Evolutionary conservation across 345 rosid species (phyloP).

Genomic region (Eucalyptus sp.): DNA sequence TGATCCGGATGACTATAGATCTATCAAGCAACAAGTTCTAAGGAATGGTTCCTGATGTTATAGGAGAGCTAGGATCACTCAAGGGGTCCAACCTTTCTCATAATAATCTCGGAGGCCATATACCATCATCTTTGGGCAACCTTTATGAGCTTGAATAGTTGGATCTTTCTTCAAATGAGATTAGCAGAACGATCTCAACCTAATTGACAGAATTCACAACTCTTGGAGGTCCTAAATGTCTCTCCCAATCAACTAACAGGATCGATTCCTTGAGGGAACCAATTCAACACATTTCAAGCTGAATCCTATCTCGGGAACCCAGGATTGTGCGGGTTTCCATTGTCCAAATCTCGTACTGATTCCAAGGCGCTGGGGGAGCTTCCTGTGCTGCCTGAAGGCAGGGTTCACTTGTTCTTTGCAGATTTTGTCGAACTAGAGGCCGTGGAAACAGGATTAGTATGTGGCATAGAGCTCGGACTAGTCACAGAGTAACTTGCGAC

Average conservation of each 20-base stretch:
- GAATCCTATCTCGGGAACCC: background rate
- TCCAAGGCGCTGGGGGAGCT: background rate
- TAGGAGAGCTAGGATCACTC: background rate
- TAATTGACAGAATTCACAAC: background rate
- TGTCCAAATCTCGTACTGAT: background rate
- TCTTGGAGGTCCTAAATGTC: background rate
- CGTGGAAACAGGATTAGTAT: background rate
- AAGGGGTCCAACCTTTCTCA: background rate
- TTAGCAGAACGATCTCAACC: background rate
- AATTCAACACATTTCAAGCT: background rate
- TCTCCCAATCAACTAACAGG: background rate
- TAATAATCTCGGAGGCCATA: background rate
- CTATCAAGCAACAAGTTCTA: background rate
- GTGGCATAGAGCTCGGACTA: background rate
- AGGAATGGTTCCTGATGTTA: background rate
- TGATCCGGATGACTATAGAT: background rate
- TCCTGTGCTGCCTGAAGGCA: background rate
- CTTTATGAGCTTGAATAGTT: background rate
- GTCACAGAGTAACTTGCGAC: background rate
- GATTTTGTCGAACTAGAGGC: background rate
- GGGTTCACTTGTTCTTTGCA: background rate
- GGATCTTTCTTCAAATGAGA: background rate
- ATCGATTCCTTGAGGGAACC: background rate
- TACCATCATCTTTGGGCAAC: background rate
- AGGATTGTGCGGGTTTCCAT: background rate